phyloP scores from a whole-genome alignment of 2,329 filamentous ascomycete genomes.

The Nakataea oryzae region DNA sequence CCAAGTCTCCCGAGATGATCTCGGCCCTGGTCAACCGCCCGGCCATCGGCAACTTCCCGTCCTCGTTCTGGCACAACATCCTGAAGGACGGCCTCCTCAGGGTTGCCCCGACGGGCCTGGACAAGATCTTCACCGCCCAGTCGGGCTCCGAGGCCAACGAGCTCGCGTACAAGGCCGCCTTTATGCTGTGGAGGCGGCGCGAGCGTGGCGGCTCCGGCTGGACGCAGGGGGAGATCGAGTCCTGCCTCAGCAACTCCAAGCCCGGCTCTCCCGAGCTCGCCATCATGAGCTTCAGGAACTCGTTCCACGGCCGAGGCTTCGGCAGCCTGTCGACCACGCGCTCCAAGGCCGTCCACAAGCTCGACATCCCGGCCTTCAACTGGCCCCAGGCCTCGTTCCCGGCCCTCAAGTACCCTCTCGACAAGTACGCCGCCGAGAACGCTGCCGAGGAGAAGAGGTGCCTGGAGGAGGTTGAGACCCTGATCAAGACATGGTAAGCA shows the following conservation, averaged over 20 bases:
- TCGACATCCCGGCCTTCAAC: constrained; percentile 81
- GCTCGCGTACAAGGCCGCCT: constrained; percentile 76
- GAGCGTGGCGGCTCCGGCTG: constrained; percentile 65
- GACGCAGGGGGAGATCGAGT: constrained; percentile 55
- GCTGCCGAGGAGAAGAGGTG: constrained; percentile 60
- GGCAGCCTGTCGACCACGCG: constrained; percentile 69
- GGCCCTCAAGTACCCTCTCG: constrained; percentile 64
- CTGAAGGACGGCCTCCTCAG: constrained; percentile 61
- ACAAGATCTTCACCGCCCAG: constrained; percentile 74
- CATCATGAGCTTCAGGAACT: constrained; percentile 64
- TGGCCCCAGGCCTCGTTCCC: constrained; percentile 81
- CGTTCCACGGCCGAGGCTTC: constrained; percentile 74
- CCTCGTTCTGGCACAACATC: constrained; percentile 62
- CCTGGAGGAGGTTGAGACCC: constrained; percentile 60
- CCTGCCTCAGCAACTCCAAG: constrained; percentile 60
- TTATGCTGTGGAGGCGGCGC: constrained; percentile 68
- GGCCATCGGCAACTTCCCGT: constrained; percentile 72
- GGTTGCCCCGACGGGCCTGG: constrained; percentile 62
- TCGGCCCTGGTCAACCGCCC: constrained; percentile 68
- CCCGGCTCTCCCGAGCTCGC: constrained; percentile 67
- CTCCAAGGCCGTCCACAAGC: constrained; percentile 75
- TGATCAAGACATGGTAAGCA: constrained; percentile 45
- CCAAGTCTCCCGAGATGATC: constrained; percentile 60
- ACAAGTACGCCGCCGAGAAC: constrained; percentile 60
- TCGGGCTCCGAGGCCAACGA: constrained; percentile 77